Conservation (phyloP, 2,329 filamentous ascomycete species). For the Colletotrichum sp. region DNA sequence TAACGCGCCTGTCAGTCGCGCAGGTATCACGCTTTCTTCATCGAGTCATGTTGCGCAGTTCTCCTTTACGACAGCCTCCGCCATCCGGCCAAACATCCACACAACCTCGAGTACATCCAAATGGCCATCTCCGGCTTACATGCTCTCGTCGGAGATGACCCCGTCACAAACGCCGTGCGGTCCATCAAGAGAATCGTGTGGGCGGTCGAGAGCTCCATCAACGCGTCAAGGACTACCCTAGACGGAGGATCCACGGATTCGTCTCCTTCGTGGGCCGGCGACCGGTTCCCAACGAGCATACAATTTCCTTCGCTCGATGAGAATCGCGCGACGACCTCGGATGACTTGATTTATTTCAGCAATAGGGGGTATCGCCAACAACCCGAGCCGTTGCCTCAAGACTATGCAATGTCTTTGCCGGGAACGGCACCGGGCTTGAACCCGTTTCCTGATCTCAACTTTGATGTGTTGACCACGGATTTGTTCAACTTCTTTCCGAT, state of each 20-base stretch:
- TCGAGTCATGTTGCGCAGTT: conserved; percentile 32
- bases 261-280: background rate
- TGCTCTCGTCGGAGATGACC: conserved; percentile 27
- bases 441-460: conserved; percentile 19
- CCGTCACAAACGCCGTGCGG: conserved; percentile 28
- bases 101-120: conserved; percentile 14
- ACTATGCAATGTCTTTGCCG: conserved; percentile 9
- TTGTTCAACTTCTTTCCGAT: conserved; percentile 30
- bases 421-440: background rate
- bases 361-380: conserved; percentile 17
- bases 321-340: conserved; percentile 7
- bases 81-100: conserved; percentile 31
- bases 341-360: conserved; percentile 27
- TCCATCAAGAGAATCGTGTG: conserved; percentile 28
- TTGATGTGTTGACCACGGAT: conserved; percentile 33
- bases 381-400: background rate
- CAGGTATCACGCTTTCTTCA: conserved; percentile 30
- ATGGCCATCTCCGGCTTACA: conserved; percentile 7
- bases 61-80: conserved; percentile 32
- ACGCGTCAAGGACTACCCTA: conserved; percentile 10
- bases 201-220: conserved; percentile 24
- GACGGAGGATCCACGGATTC: background rate
- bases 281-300: conserved; percentile 13
- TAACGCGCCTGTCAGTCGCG: background rate
- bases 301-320: conserved; percentile 26